Evolutionary conservation across 192 early-diverging fungal species (phyloP).

Genomic region (Entophlyctis helioformis): DNA sequence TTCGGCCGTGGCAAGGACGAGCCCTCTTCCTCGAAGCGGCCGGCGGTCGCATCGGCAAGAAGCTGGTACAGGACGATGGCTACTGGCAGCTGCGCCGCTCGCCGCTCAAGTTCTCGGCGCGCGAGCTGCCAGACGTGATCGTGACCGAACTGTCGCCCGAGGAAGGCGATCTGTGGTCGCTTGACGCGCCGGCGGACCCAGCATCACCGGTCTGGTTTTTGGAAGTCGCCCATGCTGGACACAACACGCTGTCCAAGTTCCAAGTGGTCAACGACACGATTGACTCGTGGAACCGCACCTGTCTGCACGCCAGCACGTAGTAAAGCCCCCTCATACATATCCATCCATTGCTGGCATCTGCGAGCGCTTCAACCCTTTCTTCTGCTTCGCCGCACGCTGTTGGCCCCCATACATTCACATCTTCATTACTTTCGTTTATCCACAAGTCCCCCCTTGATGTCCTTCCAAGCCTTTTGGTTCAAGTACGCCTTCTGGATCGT

Average conservation of each 20-base stretch:
- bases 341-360: no score
- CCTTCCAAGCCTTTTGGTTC: no score
- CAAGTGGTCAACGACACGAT: constrained; percentile 16
- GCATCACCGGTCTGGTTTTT: constrained; percentile 12
- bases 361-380: no score
- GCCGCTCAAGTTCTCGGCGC: background rate
- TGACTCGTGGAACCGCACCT: no score
- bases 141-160: background rate
- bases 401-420: no score
- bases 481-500: no score
- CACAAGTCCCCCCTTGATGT: no score
- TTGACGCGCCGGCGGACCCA: background rate
- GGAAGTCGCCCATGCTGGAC: constrained; percentile 20
- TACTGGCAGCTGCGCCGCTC: no score
- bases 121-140: background rate
- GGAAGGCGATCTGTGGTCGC: constrained; percentile 2
- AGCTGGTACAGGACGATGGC: background rate
- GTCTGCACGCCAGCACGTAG: no score
- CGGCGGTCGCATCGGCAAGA: constrained; percentile 1
- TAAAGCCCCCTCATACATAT: no score
- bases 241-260: constrained; percentile 19
- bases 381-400: no score
- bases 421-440: no score
- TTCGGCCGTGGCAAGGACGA: constrained; percentile 17
- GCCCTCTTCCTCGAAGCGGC: constrained; percentile 9